Evolutionary conservation across 352 stramenopile species (phyloP), one percentile per base, ranked within the genome.

Genomic region (Peronosclerospora sorghi): DNA sequence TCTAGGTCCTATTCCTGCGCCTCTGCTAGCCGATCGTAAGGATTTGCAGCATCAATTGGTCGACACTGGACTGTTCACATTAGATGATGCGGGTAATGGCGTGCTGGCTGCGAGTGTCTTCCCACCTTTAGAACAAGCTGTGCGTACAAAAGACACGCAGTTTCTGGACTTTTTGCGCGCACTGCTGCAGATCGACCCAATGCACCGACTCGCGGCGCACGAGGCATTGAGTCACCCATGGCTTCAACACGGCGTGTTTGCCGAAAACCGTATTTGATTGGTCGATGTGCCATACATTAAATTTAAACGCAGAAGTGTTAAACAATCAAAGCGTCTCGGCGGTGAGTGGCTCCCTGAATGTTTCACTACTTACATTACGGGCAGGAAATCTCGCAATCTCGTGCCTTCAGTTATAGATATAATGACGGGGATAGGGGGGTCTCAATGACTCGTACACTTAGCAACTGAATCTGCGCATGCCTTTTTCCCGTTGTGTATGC

Each of bases 141-240:
- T 90, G 35, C 53, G 70, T 30, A 82, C 74, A 1, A 59, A 58
- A 18, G 73, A 91, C 35, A 35, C 26, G 0, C 48, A 74, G 18
- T 86, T 91, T 35, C 46, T 91, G 26, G 59, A 66, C 30, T 88
- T 91, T 53, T 50, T 91, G 19, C 67, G 60, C 21, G 46, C 54
- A n/a, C 41, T 91, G 14, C 51, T 91, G 42, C 62, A 75, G 46
- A 81, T 88, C 35, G 68, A 91, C 43, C 79, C 79, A 12, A 40
- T 41, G 18, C 36, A 40, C 30, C 73, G 79, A 5, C 35, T 74
- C 23, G 73, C 70, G n/a, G 79, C 75, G 0, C 34, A 50, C 8
- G 52, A 79, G 38, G 75, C 79, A 35, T 51, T 88, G 35, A 34
- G 54, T 20, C 79, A 88, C 27, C 61, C 72, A 12, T 90, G 74